phyloP scores from a whole-genome alignment of 2,329 filamentous ascomycete genomes.

The Pseudogymnoascus sp. region DNA sequence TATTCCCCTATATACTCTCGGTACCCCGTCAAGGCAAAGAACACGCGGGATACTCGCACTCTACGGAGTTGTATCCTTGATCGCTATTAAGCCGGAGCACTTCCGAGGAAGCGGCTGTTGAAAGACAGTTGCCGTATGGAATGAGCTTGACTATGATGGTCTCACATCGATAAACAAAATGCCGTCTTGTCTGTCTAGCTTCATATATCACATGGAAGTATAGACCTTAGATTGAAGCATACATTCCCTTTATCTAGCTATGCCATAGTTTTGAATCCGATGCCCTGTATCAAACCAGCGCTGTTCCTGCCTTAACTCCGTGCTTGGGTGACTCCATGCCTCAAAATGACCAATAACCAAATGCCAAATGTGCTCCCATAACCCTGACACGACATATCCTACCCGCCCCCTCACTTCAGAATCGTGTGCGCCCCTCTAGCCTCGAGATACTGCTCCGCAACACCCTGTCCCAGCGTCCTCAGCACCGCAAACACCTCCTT shows the following conservation, averaged over 20 bases:
- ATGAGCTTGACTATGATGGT: slow-evolving; percentile 83
- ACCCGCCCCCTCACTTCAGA: slow-evolving; percentile 59
- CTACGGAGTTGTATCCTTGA: slow-evolving; percentile 35
- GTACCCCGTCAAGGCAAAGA: slow-evolving; percentile 85
- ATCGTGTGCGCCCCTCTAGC: slow-evolving; percentile 88
- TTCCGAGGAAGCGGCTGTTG: slow-evolving; percentile 72
- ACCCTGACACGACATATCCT: not conserved
- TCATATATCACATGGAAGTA: slow-evolving; percentile 4
- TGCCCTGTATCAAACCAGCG: not conserved
- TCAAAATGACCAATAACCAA: not conserved
- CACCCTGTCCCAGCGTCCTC: slow-evolving; percentile 70
- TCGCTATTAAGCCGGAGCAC: slow-evolving; percentile 99
- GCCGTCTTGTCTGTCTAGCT: slow-evolving; percentile 11
- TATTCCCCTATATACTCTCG: slow-evolving; percentile 62
- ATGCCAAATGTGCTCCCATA: slow-evolving; percentile 2
- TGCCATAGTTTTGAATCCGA: slow-evolving; percentile 1
- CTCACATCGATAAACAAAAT: not conserved
- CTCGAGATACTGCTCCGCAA: slow-evolving; percentile 82
- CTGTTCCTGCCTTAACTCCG: not conserved
- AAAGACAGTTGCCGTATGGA: slow-evolving; percentile 80
- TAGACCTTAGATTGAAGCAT: slow-evolving; percentile 24
- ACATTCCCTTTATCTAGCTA: slow-evolving; percentile 20
- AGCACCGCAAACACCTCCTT: slow-evolving; percentile 85
- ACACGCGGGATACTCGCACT: slow-evolving; percentile 34
- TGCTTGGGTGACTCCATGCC: not conserved